phyloP scores from a whole-genome alignment of 208 protist species.

The Strigomonas culicis region DNA sequence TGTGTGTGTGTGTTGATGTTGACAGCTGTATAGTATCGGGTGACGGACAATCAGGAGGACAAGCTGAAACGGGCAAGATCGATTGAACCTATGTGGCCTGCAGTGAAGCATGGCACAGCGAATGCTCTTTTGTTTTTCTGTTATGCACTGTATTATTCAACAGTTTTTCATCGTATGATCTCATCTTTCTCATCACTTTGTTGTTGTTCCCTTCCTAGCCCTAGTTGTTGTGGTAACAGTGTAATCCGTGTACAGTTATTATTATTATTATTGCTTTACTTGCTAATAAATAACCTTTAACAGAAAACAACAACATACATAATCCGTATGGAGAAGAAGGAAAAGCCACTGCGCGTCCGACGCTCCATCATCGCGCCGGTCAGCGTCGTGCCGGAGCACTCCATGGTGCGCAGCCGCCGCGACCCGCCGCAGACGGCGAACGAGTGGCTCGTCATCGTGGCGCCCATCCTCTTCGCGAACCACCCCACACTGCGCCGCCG shows the following conservation, averaged over 20 bases:
- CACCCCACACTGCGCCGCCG: conserved; percentile 2
- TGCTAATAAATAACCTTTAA: not conserved
- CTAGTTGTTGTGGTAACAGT: too few species aligned
- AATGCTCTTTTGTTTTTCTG: not conserved
- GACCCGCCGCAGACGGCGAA: not conserved
- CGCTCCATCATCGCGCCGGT: conserved; percentile 5
- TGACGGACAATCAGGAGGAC: too few species aligned
- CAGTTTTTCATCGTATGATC: too few species aligned
- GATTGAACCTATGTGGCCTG: too few species aligned
- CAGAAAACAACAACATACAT: too few species aligned
- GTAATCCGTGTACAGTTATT: too few species aligned
- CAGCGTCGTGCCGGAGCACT: not conserved
- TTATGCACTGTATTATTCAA: not conserved
- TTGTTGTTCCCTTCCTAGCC: not conserved
- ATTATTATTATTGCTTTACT: not conserved
- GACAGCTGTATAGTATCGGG: conserved; percentile 9
- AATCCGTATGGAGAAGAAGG: not conserved
- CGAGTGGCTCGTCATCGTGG: conserved; percentile 4
- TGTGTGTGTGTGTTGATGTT: too few species aligned
- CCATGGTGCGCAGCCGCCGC: not conserved
- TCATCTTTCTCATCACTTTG: too few species aligned
- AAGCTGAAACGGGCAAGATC: too few species aligned
- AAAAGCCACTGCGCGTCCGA: not conserved
- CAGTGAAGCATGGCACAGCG: not conserved
- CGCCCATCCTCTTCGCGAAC: conserved; percentile 10